These are phyloP conservation scores for Dendrocalamus latiflorus DNA, from an alignment of 202 grass and related monocot genomes.

Conservation along the genomic window DNA sequence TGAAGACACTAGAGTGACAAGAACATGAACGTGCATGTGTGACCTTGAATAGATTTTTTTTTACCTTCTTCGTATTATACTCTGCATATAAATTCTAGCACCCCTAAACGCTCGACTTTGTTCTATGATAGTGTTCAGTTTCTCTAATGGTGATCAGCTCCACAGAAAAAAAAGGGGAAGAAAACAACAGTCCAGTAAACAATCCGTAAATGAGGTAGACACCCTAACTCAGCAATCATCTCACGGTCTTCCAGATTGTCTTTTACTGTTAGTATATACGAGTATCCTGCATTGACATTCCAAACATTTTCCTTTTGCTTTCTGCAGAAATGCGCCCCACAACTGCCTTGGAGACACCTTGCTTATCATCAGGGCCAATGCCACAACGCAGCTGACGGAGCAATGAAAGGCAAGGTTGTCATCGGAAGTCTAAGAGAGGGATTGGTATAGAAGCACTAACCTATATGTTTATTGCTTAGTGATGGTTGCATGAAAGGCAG, in stretches of 20 bases:
- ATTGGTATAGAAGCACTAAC: no score
- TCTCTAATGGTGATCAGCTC: no score
- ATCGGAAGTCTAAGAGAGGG: not conserved
- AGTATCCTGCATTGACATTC: conserved; percentile 20
- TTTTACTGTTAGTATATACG: not conserved
- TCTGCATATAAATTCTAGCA: no score
- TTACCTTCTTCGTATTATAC: no score
- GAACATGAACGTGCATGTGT: no score
- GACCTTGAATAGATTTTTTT: no score
- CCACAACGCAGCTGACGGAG: not conserved
- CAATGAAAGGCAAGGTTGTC: not conserved
- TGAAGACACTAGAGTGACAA: no score
- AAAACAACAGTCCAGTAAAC: no score
- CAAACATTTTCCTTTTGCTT: not conserved
- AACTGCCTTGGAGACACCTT: conserved; percentile 18
- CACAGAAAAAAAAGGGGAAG: no score
- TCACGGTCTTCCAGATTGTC: conserved; percentile 19
- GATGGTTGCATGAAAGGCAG: conserved; percentile 12
- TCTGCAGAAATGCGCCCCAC: conserved; percentile 15
- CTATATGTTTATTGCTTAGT: not conserved
- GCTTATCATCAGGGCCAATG: conserved; percentile 28
- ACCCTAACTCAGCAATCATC: conserved; percentile 28
- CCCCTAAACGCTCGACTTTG: no score
- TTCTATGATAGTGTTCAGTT: no score
- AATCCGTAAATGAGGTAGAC: no score